phyloP scores from a whole-genome alignment of 805 yeast species.

The Clavispora vitiphila region DNA sequence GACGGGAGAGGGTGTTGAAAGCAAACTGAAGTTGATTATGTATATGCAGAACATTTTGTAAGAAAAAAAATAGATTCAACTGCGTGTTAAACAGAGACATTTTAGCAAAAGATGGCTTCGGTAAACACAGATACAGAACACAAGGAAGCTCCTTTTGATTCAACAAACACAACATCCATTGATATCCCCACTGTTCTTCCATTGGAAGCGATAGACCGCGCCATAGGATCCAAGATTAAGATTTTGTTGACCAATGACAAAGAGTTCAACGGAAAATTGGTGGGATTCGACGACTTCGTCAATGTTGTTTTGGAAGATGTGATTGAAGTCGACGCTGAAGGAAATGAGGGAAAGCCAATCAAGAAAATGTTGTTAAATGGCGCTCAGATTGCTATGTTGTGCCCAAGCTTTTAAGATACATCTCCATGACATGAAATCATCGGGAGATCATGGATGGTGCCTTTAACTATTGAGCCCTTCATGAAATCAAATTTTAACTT shows the following conservation, averaged over 20 bases:
- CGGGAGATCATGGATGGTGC: too few species aligned
- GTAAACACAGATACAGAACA: background rate
- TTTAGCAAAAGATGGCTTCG: background rate
- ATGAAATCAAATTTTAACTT: too few species aligned
- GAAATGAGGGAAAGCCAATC: constrained; percentile 38
- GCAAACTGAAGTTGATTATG: background rate
- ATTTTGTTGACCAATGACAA: constrained; percentile 58
- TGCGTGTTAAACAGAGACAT: background rate
- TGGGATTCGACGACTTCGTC: constrained; percentile 94
- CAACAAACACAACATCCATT: background rate
- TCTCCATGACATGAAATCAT: background rate
- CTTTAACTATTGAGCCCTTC: too few species aligned
- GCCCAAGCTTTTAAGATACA: constrained; percentile 5
- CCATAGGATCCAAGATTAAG: constrained; percentile 75
- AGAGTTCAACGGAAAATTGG: constrained; percentile 83
- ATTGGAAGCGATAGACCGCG: constrained; percentile 80
- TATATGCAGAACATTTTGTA: background rate
- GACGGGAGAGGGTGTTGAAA: background rate
- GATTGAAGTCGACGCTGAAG: constrained; percentile 48
- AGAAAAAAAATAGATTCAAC: background rate
- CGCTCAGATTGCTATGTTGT: constrained; percentile 63
- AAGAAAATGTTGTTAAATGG: constrained; percentile 68
- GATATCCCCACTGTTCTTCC: constrained; percentile 44
- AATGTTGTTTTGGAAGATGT: constrained; percentile 86
- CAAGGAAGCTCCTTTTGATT: background rate